These are phyloP conservation scores for Citrus medica DNA, from an alignment of 345 rosid genomes.

Conservation along the genomic window DNA sequence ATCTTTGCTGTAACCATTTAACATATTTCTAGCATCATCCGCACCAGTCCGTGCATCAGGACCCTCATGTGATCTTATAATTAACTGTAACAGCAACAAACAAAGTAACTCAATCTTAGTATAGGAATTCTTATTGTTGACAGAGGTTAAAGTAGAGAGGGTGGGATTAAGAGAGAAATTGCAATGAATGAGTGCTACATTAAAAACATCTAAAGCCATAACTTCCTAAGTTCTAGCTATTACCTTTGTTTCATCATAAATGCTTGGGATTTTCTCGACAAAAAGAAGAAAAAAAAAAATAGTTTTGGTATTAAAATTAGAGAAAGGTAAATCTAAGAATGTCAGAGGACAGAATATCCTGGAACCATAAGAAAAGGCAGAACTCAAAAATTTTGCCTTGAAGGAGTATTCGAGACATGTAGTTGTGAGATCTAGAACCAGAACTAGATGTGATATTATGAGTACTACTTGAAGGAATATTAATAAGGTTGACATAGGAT, in stretches of 20 bases:
- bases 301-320: not conserved
- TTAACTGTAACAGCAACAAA: conserved; percentile 22
- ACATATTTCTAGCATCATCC: conserved; percentile 35
- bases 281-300: not conserved
- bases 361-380: too few species aligned
- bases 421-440: too few species aligned
- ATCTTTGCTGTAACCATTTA: conserved; percentile 36
- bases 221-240: not conserved
- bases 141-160: not conserved
- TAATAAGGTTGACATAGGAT: too few species aligned
- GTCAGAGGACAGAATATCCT: too few species aligned
- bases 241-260: not conserved
- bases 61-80: conserved; percentile 48
- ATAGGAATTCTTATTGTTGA: not conserved
- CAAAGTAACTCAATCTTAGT: not conserved
- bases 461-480: too few species aligned
- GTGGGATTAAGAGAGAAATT: not conserved
- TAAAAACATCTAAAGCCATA: not conserved
- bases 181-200: not conserved
- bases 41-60: conserved; percentile 34
- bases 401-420: too few species aligned
- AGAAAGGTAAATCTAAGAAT: not conserved
- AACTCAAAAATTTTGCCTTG: too few species aligned
- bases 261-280: not conserved
- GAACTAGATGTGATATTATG: too few species aligned